Evolutionary conservation across 441 rosid species (phyloP).

Genomic region (Euphorbia schlechtendalii): DNA sequence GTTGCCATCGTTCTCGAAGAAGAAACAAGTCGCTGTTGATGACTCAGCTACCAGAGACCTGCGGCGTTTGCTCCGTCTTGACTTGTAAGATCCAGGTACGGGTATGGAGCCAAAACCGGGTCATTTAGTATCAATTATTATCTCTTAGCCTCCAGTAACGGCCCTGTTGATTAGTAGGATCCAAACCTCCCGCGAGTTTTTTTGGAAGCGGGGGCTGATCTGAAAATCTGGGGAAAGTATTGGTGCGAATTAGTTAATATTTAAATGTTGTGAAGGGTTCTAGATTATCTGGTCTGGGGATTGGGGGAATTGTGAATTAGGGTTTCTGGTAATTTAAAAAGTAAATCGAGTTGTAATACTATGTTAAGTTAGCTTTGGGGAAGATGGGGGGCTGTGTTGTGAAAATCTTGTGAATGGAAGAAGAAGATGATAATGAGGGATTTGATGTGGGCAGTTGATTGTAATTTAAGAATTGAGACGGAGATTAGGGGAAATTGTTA

Average conservation of each 20-base stretch:
- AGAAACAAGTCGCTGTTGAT: constrained; percentile 40
- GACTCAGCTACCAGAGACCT: constrained; percentile 81
- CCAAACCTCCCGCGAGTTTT: constrained; percentile 17
- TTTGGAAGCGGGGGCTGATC: constrained; percentile 28
- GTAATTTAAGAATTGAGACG: neutral
- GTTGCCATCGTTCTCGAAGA: constrained; percentile 70
- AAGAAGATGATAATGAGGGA: neutral
- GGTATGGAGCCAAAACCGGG: constrained; percentile 1
- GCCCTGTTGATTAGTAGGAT: constrained; percentile 13
- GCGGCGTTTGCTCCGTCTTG: constrained; percentile 73
- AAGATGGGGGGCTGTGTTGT: neutral
- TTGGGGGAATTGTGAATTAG: neutral
- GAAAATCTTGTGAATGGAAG: neutral
- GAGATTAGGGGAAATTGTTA: neutral
- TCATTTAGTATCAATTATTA: neutral
- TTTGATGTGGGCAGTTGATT: neutral
- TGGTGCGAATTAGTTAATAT: constrained; percentile 22
- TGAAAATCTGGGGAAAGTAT: constrained; percentile 16
- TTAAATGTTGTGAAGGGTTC: neutral
- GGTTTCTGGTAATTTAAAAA: constrained; percentile 5
- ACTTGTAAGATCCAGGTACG: constrained; percentile 25
- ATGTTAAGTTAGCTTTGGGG: neutral
- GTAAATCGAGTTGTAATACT: neutral
- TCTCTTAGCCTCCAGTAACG: neutral
- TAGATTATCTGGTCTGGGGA: too few species aligned